phyloP scores from a whole-genome alignment of 106 monocot genomes.

The Apostasia shenzhenica region DNA sequence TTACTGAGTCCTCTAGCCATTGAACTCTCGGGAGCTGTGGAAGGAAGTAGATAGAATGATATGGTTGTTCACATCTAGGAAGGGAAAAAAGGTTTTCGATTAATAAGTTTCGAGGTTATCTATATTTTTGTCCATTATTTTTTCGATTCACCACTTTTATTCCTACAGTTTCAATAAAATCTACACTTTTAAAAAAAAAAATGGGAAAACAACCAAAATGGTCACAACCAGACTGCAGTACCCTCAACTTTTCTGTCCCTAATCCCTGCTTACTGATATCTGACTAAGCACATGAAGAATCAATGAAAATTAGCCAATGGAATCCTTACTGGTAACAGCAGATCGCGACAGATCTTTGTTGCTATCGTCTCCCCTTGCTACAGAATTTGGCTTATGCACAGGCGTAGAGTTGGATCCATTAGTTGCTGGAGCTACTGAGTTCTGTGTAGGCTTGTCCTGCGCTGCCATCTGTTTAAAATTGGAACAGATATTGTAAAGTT shows the following conservation, averaged over 20 bases:
- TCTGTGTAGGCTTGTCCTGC: constrained; percentile 51
- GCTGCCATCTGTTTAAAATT: constrained; percentile 60
- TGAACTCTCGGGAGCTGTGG: constrained; percentile 25
- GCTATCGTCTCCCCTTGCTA: neutral
- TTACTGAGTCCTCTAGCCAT: constrained; percentile 19
- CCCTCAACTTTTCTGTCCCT: too few species aligned
- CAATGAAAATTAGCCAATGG: neutral
- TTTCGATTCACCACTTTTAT: too few species aligned
- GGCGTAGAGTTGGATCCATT: constrained; percentile 15
- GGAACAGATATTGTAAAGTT: neutral
- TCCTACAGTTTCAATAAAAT: neutral
- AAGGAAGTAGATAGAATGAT: neutral
- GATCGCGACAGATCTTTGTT: neutral
- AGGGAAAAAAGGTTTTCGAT: neutral
- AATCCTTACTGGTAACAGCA: neutral
- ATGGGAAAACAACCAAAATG: neutral
- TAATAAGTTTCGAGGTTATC: neutral
- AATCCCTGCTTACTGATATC: too few species aligned
- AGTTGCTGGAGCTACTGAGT: constrained; percentile 15
- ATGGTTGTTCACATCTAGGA: neutral
- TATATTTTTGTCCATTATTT: neutral
- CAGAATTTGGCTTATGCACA: constrained; percentile 2
- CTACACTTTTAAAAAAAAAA: constrained; percentile 19
- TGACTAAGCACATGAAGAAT: too few species aligned
- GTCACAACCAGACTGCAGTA: too few species aligned